Base-by-base conservation (phyloP, 73 alveolate species). In the Halteria grandinella region DNA sequence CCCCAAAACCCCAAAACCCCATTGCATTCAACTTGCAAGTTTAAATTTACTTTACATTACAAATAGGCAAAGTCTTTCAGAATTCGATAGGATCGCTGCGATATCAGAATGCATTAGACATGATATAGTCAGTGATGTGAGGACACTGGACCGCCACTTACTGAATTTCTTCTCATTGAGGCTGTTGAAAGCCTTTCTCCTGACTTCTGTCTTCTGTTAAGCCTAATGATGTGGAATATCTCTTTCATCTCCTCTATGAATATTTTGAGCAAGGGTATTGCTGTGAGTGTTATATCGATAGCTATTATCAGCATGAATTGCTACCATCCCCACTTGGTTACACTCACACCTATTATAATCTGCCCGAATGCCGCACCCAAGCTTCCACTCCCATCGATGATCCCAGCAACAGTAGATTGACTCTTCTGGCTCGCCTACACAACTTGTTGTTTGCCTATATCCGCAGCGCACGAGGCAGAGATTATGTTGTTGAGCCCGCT, bases 401-500 rank as follows among this genome's bases (percentile, higher is more conserved):
- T 37, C 7, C 77, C 58, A 1, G 77, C 77, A 2, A 60, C 77
- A 37, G 77, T 60, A n/a, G 60, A 17, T 15, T 36, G 27, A 32
- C 60, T 14, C 28, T 29, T 60, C 12, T 32, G 18, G 24, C 43
- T 60, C 21, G 11, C 43, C 17, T 32, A 2, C 14, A 60, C 7
- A 1, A 49, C 57, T 5, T 7, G 39, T 21, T 60, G 43, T 21
- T 60, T 60, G 1, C 77, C 77, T 18, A 60, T 36, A 60, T 60
- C 77, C 3, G 77, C 77, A 18, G 77, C 55, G 20, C 57, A 32
- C 1, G 77, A 60, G 1, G 77, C 77, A 8, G 57, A 36, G 8
- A 60, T 60, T 60, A 60, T 39, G 50, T 60, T 60, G 27, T 37
- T 36, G 34, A 60, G 40, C 5, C 77, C 77, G 20, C 59, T 36